phyloP scores from a whole-genome alignment of 495 filamentous ascomycete genomes.

The Aspergillus biplanus region DNA sequence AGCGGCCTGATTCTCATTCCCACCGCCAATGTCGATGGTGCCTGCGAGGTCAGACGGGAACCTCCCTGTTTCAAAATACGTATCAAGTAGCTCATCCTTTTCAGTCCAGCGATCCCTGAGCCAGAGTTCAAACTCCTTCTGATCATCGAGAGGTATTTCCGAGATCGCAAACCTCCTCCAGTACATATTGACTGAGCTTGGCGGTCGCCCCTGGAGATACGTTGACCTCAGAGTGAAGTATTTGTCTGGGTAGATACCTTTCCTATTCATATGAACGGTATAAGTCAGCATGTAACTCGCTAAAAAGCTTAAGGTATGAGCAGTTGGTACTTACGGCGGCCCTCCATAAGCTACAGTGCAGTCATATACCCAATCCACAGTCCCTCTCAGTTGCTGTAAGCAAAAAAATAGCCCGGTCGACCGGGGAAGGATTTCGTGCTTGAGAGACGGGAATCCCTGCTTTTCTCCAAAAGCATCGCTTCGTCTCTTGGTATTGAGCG shows the following conservation, averaged over 20 bases:
- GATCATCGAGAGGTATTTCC: constrained; percentile 62
- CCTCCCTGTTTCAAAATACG: constrained; percentile 58
- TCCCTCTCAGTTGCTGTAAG: constrained; percentile 60
- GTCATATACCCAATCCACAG: constrained; percentile 70
- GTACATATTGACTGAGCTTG: constrained; percentile 72
- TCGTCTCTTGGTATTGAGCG: constrained; percentile 56
- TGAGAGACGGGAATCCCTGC: constrained; percentile 52
- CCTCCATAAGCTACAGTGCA: constrained; percentile 72
- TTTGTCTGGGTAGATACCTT: constrained; percentile 64
- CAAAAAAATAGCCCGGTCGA: constrained; percentile 68
- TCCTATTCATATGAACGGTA: constrained; percentile 36
- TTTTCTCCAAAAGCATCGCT: constrained; percentile 62
- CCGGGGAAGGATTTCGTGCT: constrained; percentile 62
- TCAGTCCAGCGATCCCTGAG: constrained; percentile 62
- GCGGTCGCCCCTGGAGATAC: constrained; percentile 66
- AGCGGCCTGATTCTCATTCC: constrained; percentile 35
- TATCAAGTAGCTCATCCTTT: constrained; percentile 64
- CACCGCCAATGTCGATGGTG: constrained; percentile 42
- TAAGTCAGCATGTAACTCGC: constrained; percentile 2
- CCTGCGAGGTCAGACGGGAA: constrained; percentile 62
- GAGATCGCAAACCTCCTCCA: constrained; percentile 65
- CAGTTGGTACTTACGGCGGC: constrained; percentile 56
- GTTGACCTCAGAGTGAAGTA: constrained; percentile 67
- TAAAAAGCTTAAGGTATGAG: not conserved
- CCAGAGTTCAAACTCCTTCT: constrained; percentile 61